Conservation (phyloP, 2,329 filamentous ascomycete genomes). For the Claviceps fusiformis region DNA sequence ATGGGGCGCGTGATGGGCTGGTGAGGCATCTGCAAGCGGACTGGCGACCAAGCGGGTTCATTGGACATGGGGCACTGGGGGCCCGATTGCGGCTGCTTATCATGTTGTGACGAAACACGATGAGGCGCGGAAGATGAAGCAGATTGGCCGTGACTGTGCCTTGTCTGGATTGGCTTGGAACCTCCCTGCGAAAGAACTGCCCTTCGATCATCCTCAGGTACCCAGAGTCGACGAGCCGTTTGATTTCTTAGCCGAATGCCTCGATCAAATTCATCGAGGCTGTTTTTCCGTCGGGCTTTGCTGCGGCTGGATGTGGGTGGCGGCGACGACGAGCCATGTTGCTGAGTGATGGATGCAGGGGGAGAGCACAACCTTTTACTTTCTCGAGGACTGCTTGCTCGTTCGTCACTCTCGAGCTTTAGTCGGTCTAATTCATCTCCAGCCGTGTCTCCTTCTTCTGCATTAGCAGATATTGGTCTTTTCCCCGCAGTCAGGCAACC, state of each 20-base stretch:
- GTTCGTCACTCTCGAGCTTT: not conserved
- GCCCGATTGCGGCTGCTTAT: not conserved
- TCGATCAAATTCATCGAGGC: constrained; percentile 13
- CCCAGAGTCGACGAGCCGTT: constrained; percentile 15
- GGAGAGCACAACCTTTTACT: constrained; percentile 18
- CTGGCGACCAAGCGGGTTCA: not conserved
- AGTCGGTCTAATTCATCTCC: constrained; percentile 5
- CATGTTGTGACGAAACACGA: constrained; percentile 3
- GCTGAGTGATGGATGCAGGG: constrained; percentile 10
- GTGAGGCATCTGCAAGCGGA: constrained; percentile 5
- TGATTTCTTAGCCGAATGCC: constrained; percentile 10
- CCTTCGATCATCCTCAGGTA: constrained; percentile 11
- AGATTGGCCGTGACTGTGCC: not conserved
- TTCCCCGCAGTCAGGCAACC: constrained; percentile 4
- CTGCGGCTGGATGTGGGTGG: constrained; percentile 10
- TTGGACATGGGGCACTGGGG: not conserved
- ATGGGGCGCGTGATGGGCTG: constrained; percentile 55
- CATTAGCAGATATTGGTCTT: constrained; percentile 4
- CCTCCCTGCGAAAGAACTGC: not conserved
- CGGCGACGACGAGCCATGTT: constrained; percentile 6
- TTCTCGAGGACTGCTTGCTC: constrained; percentile 8
- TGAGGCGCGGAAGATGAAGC: not conserved
- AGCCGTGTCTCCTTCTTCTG: not conserved
- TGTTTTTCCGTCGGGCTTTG: constrained; percentile 7
- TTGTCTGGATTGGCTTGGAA: constrained; percentile 4